Evolutionary conservation across 192 early-diverging fungal species (phyloP), one percentile per base, ranked within the genome.

Genomic region (Powellomyces hirtus): DNA sequence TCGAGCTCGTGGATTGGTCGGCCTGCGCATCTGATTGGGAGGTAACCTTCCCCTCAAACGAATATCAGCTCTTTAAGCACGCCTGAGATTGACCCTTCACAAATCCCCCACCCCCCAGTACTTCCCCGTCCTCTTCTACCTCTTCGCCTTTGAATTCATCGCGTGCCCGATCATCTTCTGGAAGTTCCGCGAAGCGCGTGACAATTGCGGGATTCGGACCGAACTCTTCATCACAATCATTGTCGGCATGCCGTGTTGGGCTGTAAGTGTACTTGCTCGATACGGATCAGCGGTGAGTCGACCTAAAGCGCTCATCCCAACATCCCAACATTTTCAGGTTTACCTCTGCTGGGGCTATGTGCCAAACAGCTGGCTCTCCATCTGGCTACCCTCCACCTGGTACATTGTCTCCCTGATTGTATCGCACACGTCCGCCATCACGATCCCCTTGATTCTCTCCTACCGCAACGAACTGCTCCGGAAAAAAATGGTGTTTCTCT

Each of bases 201-300:
- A 71, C 30, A 63, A 60, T 22, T 36, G 50, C 27, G 69, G 69
- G 8, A 42, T 63, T 20, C 69, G 61, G 13, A 63, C 29, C 6
- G 69, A 71, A 20, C 33, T 71, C n/a, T 34, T 52, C 10, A 13
- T 62, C 13, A 49, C 37, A 22, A 46, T 69, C 1, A 4, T 46
- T 27, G 29, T 27, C 13, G 52, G 50, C 1, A 27, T 69, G 16
- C 59, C 59, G 16, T 37, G 14, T 7, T 44, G 22, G 11, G 31
- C 50, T 14, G 67, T 69, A 46, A 59, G 67, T 69, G 6, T 31
- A 2, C n/a, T n/a, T n/a, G n/a, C n/a, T n/a, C n/a, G n/a, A n/a
- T n/a, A n/a, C n/a, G n/a, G n/a, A n/a, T n/a, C n/a, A n/a, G n/a
- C n/a, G n/a, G n/a, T n/a, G n/a, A n/a, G n/a, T n/a, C n/a, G n/a